These are phyloP conservation scores for Cryptococcus floricola DNA, from an alignment of 1,284 basidiomycete species.

Conservation along the genomic window DNA sequence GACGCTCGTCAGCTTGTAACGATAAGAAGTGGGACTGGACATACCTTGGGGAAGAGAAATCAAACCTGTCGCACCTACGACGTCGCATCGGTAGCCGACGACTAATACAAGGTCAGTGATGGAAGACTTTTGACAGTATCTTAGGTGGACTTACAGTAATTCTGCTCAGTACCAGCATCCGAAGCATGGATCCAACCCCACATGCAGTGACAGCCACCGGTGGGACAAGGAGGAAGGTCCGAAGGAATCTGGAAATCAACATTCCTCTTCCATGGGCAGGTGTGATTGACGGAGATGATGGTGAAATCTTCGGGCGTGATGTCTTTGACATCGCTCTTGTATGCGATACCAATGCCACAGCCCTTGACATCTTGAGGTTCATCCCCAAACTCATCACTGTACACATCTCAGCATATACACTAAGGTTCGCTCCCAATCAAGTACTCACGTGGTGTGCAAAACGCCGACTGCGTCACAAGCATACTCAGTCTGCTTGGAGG, in stretches of 20 bases:
- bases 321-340: slow-evolving; percentile 27
- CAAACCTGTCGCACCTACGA: slow-evolving; percentile 37
- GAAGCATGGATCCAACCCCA: slow-evolving; percentile 39
- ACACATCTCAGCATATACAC: too few relatives aligned
- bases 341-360: slow-evolving; percentile 31
- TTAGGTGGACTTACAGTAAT: too few relatives aligned
- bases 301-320: slow-evolving; percentile 37
- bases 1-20: background rate
- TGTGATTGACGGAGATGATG: slow-evolving; percentile 33
- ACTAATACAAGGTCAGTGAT: slow-evolving; percentile 18
- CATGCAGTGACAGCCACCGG: slow-evolving; percentile 41
- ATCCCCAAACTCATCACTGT: slow-evolving; percentile 20
- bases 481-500: slow-evolving; percentile 22
- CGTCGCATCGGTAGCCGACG: slow-evolving; percentile 36
- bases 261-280: slow-evolving; percentile 38
- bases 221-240: slow-evolving; percentile 40
- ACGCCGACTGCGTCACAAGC: slow-evolving; percentile 33
- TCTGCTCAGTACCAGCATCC: slow-evolving; percentile 21
- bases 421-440: too few relatives aligned
- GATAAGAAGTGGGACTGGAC: slow-evolving; percentile 4
- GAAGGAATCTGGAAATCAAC: slow-evolving; percentile 39
- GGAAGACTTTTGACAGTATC: too few relatives aligned
- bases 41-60: slow-evolving; percentile 32
- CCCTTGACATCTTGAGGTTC: slow-evolving; percentile 40
- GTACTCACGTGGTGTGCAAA: slow-evolving; percentile 29